Base-by-base conservation (phyloP, 2,329 filamentous ascomycete genomes). In the Colletotrichum theobromicola region DNA sequence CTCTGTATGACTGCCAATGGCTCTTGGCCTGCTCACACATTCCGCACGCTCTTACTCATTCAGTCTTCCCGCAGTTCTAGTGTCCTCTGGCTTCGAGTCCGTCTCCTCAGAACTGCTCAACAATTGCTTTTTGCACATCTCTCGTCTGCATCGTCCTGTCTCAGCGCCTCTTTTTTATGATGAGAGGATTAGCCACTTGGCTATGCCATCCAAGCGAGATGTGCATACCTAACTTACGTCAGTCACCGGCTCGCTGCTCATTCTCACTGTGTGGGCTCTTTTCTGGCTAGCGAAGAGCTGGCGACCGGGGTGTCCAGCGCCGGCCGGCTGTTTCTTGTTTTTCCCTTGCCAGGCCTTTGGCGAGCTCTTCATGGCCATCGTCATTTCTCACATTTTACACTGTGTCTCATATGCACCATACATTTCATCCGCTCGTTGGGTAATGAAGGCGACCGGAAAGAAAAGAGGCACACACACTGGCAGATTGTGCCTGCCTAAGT, bases 101-200 rank as follows among this genome's bases (percentile, higher is more conserved):
- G 67, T 71, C 72, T 71, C 67, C 55, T 74, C 53, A 63, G 26
- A 66, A 21, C 30, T 62, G 62, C 68, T 62, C 26, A 12, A 67
- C 37, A 7, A 67, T 74, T 74, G 68, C 72, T 74, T 74, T 74
- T 74, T 67, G 68, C 72, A 72, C 68, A 74, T 74, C 72, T 72
- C 62, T 74, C 72, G 57, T 67, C 37, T 74, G 68, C 72, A 72
- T 74, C 72, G 58, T 67, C 67, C 72, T 74, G 72, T 74, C 64
- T 74, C 72, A 74, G 67, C 68, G 72, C 72, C 67, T 72, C 72
- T 57, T 62, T 74, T 66, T 37, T 53, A 65, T 42, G 35, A 21
- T 66, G 67, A 62, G 61, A 35, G 37, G 16, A 55, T 70, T 70
- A 57, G 53, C 72, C 42, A 62, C 67, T 71, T 34, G 66, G 68